phyloP scores from a whole-genome alignment of 345 rosid genomes.

The Salix brachista region DNA sequence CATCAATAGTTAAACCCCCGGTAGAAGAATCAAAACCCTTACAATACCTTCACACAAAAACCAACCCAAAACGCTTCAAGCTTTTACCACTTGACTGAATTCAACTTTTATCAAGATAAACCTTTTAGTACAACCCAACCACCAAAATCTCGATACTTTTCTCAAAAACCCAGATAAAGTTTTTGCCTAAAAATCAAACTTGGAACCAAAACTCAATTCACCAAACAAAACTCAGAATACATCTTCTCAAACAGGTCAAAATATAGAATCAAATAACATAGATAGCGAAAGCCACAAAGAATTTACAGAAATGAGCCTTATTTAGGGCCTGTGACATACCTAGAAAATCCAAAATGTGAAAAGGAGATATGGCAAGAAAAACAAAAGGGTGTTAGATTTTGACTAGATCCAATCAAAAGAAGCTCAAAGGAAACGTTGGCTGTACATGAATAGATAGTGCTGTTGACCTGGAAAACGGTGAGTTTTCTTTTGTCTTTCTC shows the following conservation, averaged over 20 bases:
- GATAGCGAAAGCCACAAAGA: conserved; percentile 7
- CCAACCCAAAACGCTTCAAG: conserved; percentile 8
- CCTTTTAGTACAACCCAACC: conserved; percentile 2
- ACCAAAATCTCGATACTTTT: neutral
- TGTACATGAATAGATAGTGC: neutral
- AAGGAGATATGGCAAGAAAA: neutral
- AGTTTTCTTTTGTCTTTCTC: neutral
- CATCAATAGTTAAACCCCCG: conserved; percentile 27
- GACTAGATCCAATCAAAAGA: conserved; percentile 33
- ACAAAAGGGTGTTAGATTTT: conserved; percentile 4
- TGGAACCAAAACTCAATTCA: conserved; percentile 10
- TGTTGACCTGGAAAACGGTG: conserved; percentile 26
- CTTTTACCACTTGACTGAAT: conserved; percentile 1
- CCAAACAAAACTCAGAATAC: conserved; percentile 23
- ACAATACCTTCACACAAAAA: conserved; percentile 1
- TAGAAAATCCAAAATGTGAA: conserved; percentile 2
- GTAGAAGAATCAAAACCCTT: conserved; percentile 21
- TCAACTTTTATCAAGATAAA: neutral
- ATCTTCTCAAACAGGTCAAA: conserved; percentile 13
- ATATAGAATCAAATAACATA: conserved; percentile 13
- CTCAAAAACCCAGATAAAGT: neutral
- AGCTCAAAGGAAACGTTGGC: conserved; percentile 11
- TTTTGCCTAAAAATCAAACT: conserved; percentile 11
- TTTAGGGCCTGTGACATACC: neutral
- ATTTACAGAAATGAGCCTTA: neutral